These are phyloP conservation scores for Dictyostelium firmibasis DNA, from an alignment of 78 protist species.

Conservation along the genomic window DNA sequence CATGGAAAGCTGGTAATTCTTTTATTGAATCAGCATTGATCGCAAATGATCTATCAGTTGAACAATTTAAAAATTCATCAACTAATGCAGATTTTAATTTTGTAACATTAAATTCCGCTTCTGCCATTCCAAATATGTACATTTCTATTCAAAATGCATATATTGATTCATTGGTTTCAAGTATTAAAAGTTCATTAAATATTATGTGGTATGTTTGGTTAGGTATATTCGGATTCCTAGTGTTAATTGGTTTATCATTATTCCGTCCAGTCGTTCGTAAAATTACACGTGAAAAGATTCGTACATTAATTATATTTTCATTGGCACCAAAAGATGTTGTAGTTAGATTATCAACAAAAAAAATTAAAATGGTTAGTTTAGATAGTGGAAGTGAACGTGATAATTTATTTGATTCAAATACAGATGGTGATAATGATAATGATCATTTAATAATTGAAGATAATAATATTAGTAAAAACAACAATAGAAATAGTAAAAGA, in stretches of 20 bases:
- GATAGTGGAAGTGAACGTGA: conserved; percentile 66
- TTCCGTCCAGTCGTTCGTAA: conserved; percentile 28
- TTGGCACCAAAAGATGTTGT: conserved; percentile 63
- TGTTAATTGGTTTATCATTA: neutral
- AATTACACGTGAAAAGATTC: conserved; percentile 30
- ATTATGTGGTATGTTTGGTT: conserved; percentile 27
- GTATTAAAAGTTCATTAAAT: neutral
- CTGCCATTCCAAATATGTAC: neutral
- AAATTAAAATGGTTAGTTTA: conserved; percentile 15
- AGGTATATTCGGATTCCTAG: neutral
- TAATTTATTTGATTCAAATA: neutral
- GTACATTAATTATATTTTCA: conserved; percentile 30
- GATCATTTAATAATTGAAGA: neutral
- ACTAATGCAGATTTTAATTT: conserved; percentile 1
- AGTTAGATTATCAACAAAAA: neutral
- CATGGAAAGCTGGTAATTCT: conserved; percentile 41
- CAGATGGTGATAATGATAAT: neutral
- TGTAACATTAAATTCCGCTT: conserved; percentile 1
- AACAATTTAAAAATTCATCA: neutral
- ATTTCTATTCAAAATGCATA: too few species aligned
- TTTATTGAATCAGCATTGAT: neutral
- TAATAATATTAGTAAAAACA: neutral
- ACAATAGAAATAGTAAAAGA: too few species aligned
- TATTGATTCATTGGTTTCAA: neutral
- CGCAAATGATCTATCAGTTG: neutral